Conservation (phyloP, 108 stramenopile genomes). For the Nitzschia palea region DNA sequence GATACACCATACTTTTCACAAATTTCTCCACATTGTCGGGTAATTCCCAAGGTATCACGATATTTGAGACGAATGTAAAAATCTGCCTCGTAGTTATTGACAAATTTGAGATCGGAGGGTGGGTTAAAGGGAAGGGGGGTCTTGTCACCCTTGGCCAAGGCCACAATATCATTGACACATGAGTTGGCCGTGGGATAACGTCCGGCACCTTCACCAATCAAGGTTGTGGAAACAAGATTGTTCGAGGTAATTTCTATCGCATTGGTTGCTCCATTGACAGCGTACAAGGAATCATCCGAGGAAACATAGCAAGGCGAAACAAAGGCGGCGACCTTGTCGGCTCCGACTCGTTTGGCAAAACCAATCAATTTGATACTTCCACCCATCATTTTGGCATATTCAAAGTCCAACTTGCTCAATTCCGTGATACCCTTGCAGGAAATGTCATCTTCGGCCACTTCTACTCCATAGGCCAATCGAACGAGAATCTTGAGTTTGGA, state of each 20-base stretch:
- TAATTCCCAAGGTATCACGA: slow-evolving; percentile 76
- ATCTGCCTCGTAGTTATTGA: slow-evolving; percentile 76
- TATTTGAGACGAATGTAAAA: slow-evolving; percentile 86
- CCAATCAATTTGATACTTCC: slow-evolving; percentile 88
- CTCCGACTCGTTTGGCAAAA: slow-evolving; percentile 63
- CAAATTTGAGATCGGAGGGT: slow-evolving; percentile 46
- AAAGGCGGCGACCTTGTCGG: slow-evolving; percentile 71
- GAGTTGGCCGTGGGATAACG: slow-evolving; percentile 89
- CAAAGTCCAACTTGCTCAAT: slow-evolving; percentile 83
- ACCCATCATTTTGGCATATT: slow-evolving; percentile 89
- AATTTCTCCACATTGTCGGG: slow-evolving; percentile 78
- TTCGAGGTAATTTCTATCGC: slow-evolving; percentile 77
- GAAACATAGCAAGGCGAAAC: slow-evolving; percentile 83
- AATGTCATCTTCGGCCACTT: slow-evolving; percentile 83
- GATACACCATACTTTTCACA: slow-evolving; percentile 84
- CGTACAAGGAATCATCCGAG: slow-evolving; percentile 66
- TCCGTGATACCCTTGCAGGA: slow-evolving; percentile 85
- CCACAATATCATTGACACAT: slow-evolving; percentile 84
- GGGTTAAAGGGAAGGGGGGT: slow-evolving; percentile 76
- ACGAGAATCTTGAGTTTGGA: slow-evolving; percentile 88
- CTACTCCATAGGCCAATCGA: slow-evolving; percentile 83
- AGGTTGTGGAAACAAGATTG: slow-evolving; percentile 72
- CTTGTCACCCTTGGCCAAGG: slow-evolving; percentile 76
- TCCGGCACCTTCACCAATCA: slow-evolving; percentile 89
- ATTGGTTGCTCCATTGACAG: slow-evolving; percentile 84